A percentile compares a stretch with the other conserved stretches of the same genome.
Conservation (phyloP, 805 yeast species). For the Candida ponderosae region DNA sequence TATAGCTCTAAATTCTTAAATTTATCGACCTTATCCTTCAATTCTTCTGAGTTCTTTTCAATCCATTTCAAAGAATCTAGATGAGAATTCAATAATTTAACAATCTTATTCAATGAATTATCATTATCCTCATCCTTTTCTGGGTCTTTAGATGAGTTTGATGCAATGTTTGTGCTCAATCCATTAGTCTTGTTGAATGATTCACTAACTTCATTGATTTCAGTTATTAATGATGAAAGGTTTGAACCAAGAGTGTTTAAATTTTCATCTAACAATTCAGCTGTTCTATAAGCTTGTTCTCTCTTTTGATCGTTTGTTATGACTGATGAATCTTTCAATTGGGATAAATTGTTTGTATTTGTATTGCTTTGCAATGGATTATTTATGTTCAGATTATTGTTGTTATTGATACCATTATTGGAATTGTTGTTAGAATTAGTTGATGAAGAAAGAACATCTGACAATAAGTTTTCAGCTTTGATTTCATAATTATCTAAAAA, state of each 20-base stretch:
- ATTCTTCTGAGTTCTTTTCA: constrained; percentile 60
- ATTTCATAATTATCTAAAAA: constrained; percentile 74
- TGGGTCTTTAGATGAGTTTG: constrained; percentile 19
- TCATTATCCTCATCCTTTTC: constrained; percentile 29
- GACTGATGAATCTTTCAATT: constrained; percentile 22
- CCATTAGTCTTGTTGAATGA: constrained; percentile 61
- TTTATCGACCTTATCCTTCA: constrained; percentile 57
- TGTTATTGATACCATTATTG: background rate
- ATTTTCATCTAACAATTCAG: constrained; percentile 77
- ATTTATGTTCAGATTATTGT: too few species aligned
- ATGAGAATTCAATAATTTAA: constrained; percentile 79
- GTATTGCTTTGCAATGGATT: constrained; percentile 5
- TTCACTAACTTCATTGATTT: constrained; percentile 77
- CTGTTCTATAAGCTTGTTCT: constrained; percentile 81
- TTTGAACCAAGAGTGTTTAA: constrained; percentile 72
- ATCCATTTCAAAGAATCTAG: constrained; percentile 84
- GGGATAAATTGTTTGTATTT: constrained; percentile 8
- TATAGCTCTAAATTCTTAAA: constrained; percentile 14
- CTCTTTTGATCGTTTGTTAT: constrained; percentile 76
- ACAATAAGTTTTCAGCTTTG: constrained; percentile 26
- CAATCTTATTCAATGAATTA: constrained; percentile 56
- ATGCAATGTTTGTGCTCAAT: constrained; percentile 24
- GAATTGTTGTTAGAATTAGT: constrained; percentile 16
- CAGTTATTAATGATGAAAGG: constrained; percentile 65
- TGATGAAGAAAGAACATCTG: constrained; percentile 27